A percentile compares a stretch with the other conserved stretches of the same genome.
These are phyloP conservation scores for Neoboletus brunneissimus DNA, from an alignment of 768 basidiomycete genomes.

Conservation along the genomic window DNA sequence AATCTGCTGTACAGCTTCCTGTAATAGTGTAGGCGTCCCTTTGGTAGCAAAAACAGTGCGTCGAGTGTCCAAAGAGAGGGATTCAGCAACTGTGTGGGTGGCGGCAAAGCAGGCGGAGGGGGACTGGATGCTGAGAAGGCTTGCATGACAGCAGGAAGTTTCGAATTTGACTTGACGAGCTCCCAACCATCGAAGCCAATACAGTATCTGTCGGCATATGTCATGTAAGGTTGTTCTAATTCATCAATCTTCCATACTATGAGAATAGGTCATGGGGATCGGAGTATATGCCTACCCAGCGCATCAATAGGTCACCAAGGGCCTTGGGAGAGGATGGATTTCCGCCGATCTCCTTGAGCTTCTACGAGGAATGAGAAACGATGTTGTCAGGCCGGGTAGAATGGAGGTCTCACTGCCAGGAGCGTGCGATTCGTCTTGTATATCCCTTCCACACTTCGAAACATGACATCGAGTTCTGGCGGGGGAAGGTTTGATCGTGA, in stretches of 20 bases:
- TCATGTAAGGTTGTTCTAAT: slow-evolving; percentile 80
- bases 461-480: slow-evolving; percentile 87
- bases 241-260: slow-evolving; percentile 73
- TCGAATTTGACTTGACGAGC: slow-evolving; percentile 72
- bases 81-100: slow-evolving; percentile 35
- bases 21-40: slow-evolving; percentile 84
- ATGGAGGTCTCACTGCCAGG: slow-evolving; percentile 49
- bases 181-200: slow-evolving; percentile 83
- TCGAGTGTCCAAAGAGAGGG: slow-evolving; percentile 77
- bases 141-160: slow-evolving; percentile 63
- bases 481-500: slow-evolving; percentile 93
- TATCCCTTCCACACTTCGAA: slow-evolving; percentile 86
- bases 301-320: slow-evolving; percentile 92
- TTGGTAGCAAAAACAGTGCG: slow-evolving; percentile 82
- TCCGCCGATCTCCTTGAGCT: slow-evolving; percentile 90
- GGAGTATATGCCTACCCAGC: slow-evolving; percentile 69
- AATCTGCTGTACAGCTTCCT: slow-evolving; percentile 84
- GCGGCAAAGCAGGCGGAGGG: slow-evolving; percentile 45
- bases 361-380: slow-evolving; percentile 46
- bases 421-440: slow-evolving; percentile 89
- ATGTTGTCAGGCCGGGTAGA: not conserved
- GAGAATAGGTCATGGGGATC: slow-evolving; percentile 15
- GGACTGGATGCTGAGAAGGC: slow-evolving; percentile 66
- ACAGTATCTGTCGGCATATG: slow-evolving; percentile 70
- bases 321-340: slow-evolving; percentile 92